Evolutionary conservation across 805 yeast genomes (phyloP).

Genomic region (Saccharomyces kudriavzevii): DNA sequence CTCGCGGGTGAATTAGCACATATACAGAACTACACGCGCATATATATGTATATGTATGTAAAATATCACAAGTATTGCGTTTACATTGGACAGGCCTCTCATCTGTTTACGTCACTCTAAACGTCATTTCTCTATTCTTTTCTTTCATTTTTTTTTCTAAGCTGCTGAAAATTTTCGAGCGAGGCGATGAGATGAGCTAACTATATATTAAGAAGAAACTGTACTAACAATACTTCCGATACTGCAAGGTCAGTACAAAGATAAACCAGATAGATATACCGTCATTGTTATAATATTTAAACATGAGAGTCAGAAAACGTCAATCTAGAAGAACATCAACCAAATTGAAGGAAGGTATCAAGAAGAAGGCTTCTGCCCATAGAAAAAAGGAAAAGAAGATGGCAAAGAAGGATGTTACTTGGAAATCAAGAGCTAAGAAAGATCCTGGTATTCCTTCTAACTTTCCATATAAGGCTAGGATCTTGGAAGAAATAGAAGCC

Average conservation of each 20-base stretch:
- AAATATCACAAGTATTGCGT: neutral
- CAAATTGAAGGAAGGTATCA: conserved; percentile 91
- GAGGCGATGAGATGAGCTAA: conserved; percentile 18
- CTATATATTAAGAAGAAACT: neutral
- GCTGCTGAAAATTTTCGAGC: conserved; percentile 8
- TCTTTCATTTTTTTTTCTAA: neutral
- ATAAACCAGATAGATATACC: neutral
- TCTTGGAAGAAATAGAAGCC: conserved; percentile 64
- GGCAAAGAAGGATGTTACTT: conserved; percentile 84
- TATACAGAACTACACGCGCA: neutral
- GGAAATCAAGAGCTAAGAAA: conserved; percentile 78
- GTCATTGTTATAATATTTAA: neutral
- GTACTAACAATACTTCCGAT: neutral
- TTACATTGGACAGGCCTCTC: neutral
- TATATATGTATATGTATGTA: neutral
- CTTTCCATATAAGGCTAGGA: conserved; percentile 87
- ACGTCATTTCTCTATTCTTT: neutral
- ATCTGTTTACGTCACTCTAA: neutral
- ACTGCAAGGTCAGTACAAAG: conserved; percentile 2
- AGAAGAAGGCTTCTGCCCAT: conserved; percentile 91
- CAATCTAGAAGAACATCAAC: conserved; percentile 86
- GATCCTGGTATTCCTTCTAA: conserved; percentile 93
- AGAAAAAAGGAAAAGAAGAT: conserved; percentile 73
- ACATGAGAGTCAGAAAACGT: conserved; percentile 47
- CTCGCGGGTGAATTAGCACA: neutral